phyloP scores from a whole-genome alignment of 768 basidiomycete genomes.

The Gloeopeniophorella convolvens region DNA sequence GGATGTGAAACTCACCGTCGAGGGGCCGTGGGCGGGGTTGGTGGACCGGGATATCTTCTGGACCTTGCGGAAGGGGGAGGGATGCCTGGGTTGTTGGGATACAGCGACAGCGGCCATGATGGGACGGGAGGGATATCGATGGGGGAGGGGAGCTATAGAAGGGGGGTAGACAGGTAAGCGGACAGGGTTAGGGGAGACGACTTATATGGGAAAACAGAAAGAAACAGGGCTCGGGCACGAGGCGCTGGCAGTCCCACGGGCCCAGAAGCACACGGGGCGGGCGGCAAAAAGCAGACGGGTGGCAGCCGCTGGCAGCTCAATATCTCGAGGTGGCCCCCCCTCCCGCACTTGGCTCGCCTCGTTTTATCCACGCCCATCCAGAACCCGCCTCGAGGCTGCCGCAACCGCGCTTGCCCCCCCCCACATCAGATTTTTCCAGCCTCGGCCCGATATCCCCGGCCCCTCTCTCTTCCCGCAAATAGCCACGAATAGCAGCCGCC shows the following conservation, averaged over 20 bases:
- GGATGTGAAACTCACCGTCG: slow-evolving; percentile 16
- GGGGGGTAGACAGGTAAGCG: slow-evolving; percentile 17
- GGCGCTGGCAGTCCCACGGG: slow-evolving; percentile 6
- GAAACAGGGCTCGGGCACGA: slow-evolving; percentile 5
- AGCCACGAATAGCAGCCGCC: too few species aligned
- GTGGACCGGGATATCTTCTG: slow-evolving; percentile 19
- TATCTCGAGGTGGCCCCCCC: too few species aligned
- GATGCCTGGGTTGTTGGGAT: slow-evolving; percentile 25
- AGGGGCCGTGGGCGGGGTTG: slow-evolving; percentile 6
- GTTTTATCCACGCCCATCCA: slow-evolving; percentile 8
- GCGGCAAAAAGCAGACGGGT: too few species aligned
- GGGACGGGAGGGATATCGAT: slow-evolving; percentile 18
- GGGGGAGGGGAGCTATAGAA: slow-evolving; percentile 14
- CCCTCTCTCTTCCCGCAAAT: too few species aligned
- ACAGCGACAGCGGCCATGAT: slow-evolving; percentile 27
- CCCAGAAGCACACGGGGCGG: slow-evolving; percentile 11
- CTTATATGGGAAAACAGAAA: slow-evolving; percentile 14
- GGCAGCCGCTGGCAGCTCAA: too few species aligned
- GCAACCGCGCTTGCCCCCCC: background rate
- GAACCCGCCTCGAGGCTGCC: slow-evolving; percentile 7
- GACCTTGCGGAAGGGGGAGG: slow-evolving; percentile 26
- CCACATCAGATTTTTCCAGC: background rate
- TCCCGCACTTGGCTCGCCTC: slow-evolving; percentile 15
- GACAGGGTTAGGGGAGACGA: slow-evolving; percentile 1
- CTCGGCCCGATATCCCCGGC: background rate